Evolutionary conservation across 805 yeast species (phyloP).

Genomic region (Candida caryicola): DNA sequence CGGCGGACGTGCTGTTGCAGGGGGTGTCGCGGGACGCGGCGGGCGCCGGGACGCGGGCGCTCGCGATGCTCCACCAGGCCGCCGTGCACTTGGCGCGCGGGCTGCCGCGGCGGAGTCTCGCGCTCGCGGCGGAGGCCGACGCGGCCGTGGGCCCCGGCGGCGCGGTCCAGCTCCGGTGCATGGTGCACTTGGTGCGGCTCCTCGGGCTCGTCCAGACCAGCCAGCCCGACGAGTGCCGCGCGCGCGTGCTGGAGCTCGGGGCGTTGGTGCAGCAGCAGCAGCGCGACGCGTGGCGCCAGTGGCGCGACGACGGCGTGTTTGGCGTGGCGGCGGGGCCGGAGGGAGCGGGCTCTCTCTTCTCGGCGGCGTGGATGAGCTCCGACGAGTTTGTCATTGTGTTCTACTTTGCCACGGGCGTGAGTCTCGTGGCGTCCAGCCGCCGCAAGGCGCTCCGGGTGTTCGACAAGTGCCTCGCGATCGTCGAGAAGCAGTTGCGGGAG

Average conservation of each 20-base stretch:
- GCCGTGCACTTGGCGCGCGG: slow-evolving; percentile 18
- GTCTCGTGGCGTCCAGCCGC: slow-evolving; percentile 33
- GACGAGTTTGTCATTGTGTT: slow-evolving; percentile 42
- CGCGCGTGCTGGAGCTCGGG: slow-evolving; percentile 10
- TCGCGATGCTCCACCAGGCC: slow-evolving; percentile 15
- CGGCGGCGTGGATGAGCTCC: slow-evolving; percentile 40
- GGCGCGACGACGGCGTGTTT: slow-evolving; percentile 19
- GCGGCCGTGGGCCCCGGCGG: background rate
- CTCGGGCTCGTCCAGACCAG: slow-evolving; percentile 13
- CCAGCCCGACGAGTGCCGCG: slow-evolving; percentile 9
- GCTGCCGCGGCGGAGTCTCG: slow-evolving; percentile 8
- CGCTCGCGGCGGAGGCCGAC: slow-evolving; percentile 8
- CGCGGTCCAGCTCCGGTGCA: slow-evolving; percentile 15
- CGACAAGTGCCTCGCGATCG: slow-evolving; percentile 31
- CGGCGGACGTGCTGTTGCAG: slow-evolving; percentile 20
- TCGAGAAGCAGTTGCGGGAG: slow-evolving; percentile 23
- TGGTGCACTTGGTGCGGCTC: slow-evolving; percentile 13
- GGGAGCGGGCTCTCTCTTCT: background rate
- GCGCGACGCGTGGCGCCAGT: slow-evolving; percentile 15
- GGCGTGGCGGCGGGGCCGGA: slow-evolving; percentile 1
- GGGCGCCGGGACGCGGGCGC: slow-evolving; percentile 8
- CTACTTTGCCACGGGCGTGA: slow-evolving; percentile 43
- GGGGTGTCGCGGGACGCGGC: slow-evolving; percentile 4
- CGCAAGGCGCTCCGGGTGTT: slow-evolving; percentile 36
- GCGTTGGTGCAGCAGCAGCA: slow-evolving; percentile 16